These are phyloP conservation scores for Xerocomus potaroensis DNA, from an alignment of 768 basidiomycete genomes.

Conservation along the genomic window DNA sequence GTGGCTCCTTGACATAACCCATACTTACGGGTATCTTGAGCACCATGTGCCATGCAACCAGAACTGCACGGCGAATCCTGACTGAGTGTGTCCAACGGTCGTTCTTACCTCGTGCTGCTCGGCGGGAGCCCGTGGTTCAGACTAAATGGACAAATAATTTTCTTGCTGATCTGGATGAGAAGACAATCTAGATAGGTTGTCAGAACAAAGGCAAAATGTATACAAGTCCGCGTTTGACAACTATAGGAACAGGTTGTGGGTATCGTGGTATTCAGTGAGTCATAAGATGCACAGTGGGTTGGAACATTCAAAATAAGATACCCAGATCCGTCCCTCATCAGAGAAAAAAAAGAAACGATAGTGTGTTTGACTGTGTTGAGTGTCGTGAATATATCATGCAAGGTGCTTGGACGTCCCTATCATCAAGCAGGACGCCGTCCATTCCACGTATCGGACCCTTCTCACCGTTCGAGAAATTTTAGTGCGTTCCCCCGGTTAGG, in stretches of 20 bases:
- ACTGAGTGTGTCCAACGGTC: neutral
- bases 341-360: slow-evolving; percentile 12
- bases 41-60: too few relatives aligned
- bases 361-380: slow-evolving; percentile 13
- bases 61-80: too few relatives aligned
- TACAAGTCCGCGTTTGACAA: slow-evolving; percentile 23
- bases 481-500: slow-evolving; percentile 5
- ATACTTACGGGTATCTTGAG: too few relatives aligned
- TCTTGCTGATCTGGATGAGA: slow-evolving; percentile 7
- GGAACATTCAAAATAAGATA: slow-evolving; percentile 32
- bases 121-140: neutral
- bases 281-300: slow-evolving; percentile 27
- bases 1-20: too few relatives aligned
- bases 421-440: slow-evolving; percentile 7
- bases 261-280: slow-evolving; percentile 32
- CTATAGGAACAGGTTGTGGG: slow-evolving; percentile 31
- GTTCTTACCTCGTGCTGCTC: neutral
- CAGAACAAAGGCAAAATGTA: slow-evolving; percentile 14
- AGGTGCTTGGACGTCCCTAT: slow-evolving; percentile 7
- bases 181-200: slow-evolving; percentile 19
- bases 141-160: slow-evolving; percentile 20
- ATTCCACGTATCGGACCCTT: slow-evolving; percentile 10
- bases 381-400: slow-evolving; percentile 29
- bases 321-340: slow-evolving; percentile 17
- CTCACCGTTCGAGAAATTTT: slow-evolving; percentile 28